These are phyloP conservation scores for Candida argentea DNA, from an alignment of 805 yeast species.

Conservation along the genomic window DNA sequence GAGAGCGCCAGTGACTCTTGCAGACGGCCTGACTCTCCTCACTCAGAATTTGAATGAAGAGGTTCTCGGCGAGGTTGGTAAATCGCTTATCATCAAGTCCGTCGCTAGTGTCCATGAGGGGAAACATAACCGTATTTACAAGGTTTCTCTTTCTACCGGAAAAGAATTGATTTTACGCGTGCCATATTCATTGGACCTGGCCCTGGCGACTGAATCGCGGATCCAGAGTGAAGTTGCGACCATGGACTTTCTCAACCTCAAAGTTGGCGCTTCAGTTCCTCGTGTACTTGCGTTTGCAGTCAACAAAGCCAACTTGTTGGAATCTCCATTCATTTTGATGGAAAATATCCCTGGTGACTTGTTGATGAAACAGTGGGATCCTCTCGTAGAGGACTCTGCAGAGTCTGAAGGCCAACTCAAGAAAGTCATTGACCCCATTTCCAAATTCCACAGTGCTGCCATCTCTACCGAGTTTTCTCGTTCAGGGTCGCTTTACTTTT, in stretches of 20 bases:
- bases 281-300: conserved; percentile 60
- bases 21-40: conserved; percentile 33
- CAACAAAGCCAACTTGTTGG: conserved; percentile 49
- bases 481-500: conserved; percentile 77
- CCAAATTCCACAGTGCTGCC: conserved; percentile 51
- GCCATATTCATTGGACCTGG: conserved; percentile 72
- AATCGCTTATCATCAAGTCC: conserved; percentile 46
- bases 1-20: conserved; percentile 28
- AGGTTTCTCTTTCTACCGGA: conserved; percentile 51
- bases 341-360: conserved; percentile 73
- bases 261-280: conserved; percentile 63
- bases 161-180: conserved; percentile 67
- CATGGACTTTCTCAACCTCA: conserved; percentile 63
- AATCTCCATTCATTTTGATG: conserved; percentile 70
- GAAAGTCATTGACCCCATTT: conserved; percentile 60
- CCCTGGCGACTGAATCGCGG: conserved; percentile 52
- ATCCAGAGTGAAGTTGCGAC: conserved; percentile 91
- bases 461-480: conserved; percentile 52
- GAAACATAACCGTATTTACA: conserved; percentile 82
- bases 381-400: conserved; percentile 53
- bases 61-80: conserved; percentile 34
- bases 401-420: conserved; percentile 40
- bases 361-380: conserved; percentile 87
- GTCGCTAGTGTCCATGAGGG: conserved; percentile 88
- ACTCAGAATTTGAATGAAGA: conserved; percentile 37